Percentiles rank a stretch among this genome's conserved stretches.
phyloP scores from a whole-genome alignment of 192 early-diverging fungal genomes.

The Chytriomyces sp. region DNA sequence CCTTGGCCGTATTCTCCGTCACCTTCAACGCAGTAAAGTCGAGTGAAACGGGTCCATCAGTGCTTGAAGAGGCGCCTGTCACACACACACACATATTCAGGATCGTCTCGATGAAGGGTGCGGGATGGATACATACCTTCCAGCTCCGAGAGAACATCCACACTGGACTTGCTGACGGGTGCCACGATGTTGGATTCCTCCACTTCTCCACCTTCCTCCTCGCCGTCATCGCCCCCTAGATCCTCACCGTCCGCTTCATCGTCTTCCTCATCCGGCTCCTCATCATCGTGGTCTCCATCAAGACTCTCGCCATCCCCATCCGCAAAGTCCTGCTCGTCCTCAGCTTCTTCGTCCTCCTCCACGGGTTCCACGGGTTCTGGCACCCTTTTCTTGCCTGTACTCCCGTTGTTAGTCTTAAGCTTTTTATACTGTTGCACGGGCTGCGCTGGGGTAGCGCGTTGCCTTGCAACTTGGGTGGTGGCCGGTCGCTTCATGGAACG shows the following conservation, averaged over 20 bases:
- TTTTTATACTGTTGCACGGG: no score
- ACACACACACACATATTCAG: not conserved
- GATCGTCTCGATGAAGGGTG: not conserved
- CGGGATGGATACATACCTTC: constrained; percentile 10
- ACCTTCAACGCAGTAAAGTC: constrained; percentile 78
- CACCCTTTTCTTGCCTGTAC: not conserved
- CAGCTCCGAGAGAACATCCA: not conserved
- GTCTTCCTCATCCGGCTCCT: constrained; percentile 23
- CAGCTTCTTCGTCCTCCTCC: constrained; percentile 26
- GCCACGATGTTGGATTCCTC: constrained; percentile 6
- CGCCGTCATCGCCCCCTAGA: constrained; percentile 4
- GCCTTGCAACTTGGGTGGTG: no score
- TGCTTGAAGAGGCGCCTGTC: not conserved
- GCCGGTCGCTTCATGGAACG: no score
- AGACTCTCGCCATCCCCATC: constrained; percentile 5
- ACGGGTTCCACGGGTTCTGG: not conserved
- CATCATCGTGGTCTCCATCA: constrained; percentile 23
- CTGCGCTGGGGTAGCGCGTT: no score
- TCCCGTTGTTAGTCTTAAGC: no score
- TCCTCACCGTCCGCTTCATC: constrained; percentile 30
- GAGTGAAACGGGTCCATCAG: constrained; percentile 38
- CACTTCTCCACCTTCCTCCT: constrained; percentile 6
- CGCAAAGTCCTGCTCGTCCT: constrained; percentile 8
- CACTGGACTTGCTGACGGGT: not conserved
- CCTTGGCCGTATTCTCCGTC: constrained; percentile 79